phyloP scores from a whole-genome alignment of 1,284 basidiomycete genomes.

The Volvariella volvacea region DNA sequence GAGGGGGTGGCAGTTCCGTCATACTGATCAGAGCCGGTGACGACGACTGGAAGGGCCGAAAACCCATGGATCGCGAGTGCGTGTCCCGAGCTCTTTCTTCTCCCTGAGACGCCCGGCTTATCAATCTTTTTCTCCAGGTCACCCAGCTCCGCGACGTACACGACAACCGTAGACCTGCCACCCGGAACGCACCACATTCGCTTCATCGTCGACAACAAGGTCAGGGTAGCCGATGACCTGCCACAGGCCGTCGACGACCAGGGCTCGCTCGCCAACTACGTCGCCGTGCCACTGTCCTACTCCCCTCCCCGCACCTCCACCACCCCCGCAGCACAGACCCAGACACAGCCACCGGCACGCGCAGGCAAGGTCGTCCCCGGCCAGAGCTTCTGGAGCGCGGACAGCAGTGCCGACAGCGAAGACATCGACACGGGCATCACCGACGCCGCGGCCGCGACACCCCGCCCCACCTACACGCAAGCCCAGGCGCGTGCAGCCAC shows the following conservation, averaged over 20 bases:
- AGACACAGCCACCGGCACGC: slow-evolving; percentile 11
- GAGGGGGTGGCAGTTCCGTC: slow-evolving; percentile 53
- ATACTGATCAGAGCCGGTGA: slow-evolving; percentile 63
- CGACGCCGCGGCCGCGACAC: too few relatives aligned
- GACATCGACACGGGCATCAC: slow-evolving; percentile 9
- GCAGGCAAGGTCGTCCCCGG: slow-evolving; percentile 18
- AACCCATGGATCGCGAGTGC: slow-evolving; percentile 56
- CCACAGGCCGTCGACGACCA: slow-evolving; percentile 93
- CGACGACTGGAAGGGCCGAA: slow-evolving; percentile 63
- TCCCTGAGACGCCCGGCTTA: slow-evolving; percentile 1
- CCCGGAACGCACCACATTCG: slow-evolving; percentile 95
- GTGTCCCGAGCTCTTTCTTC: slow-evolving; percentile 19
- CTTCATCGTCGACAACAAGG: slow-evolving; percentile 92
- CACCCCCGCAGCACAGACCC: too few relatives aligned
- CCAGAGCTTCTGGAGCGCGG: slow-evolving; percentile 43
- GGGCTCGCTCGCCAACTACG: slow-evolving; percentile 93
- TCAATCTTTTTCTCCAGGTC: slow-evolving; percentile 11
- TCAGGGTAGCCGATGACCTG: slow-evolving; percentile 73
- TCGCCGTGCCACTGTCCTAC: slow-evolving; percentile 44
- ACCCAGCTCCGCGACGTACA: slow-evolving; percentile 18
- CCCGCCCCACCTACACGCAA: slow-evolving; percentile 3
- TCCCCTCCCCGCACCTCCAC: slow-evolving; percentile 13
- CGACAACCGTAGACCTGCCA: slow-evolving; percentile 49
- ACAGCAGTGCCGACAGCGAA: slow-evolving; percentile 29
- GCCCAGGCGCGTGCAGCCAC: slow-evolving; percentile 11